phyloP scores from a whole-genome alignment of 2,329 filamentous ascomycete genomes.

The Colletotrichum tamarilloi region DNA sequence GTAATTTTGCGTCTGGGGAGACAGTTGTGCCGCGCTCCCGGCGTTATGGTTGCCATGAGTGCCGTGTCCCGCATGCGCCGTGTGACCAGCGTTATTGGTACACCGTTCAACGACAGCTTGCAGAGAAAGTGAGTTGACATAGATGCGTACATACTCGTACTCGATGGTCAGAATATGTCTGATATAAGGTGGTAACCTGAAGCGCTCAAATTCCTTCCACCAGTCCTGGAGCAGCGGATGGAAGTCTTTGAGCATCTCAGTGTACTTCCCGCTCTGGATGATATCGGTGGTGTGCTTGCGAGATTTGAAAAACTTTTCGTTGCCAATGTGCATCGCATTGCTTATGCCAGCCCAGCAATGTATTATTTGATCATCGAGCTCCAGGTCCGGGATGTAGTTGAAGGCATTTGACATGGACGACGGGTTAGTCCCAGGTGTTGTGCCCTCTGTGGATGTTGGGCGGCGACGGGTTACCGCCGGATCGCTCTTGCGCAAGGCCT shows the following conservation, averaged over 20 bases:
- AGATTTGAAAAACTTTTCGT: constrained; percentile 88
- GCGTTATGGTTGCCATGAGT: constrained; percentile 48
- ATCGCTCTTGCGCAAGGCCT: constrained; percentile 68
- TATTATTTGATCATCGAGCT: constrained; percentile 76
- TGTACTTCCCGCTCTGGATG: constrained; percentile 87
- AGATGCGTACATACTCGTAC: constrained; percentile 94
- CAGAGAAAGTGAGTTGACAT: constrained; percentile 92
- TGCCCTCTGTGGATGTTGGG: constrained; percentile 63
- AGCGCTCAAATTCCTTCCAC: constrained; percentile 85
- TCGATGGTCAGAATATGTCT: constrained; percentile 89
- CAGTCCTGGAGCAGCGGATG: constrained; percentile 82
- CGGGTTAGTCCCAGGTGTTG: constrained; percentile 69
- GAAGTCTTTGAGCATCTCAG: constrained; percentile 82
- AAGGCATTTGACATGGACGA: constrained; percentile 68
- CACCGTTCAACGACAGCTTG: constrained; percentile 96
- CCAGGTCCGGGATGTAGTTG: constrained; percentile 74
- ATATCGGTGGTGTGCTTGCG: constrained; percentile 89
- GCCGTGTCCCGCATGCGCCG: constrained; percentile 42
- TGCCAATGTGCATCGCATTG: constrained; percentile 90
- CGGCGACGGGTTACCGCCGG: constrained; percentile 64
- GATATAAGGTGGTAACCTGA: constrained; percentile 73
- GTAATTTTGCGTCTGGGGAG: constrained; percentile 73
- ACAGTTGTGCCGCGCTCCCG: constrained; percentile 58
- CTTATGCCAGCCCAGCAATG: constrained; percentile 98
- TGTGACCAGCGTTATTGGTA: constrained; percentile 75